Base-by-base conservation (phyloP, 257 asterid genomes). In the Eustoma russellianum region DNA sequence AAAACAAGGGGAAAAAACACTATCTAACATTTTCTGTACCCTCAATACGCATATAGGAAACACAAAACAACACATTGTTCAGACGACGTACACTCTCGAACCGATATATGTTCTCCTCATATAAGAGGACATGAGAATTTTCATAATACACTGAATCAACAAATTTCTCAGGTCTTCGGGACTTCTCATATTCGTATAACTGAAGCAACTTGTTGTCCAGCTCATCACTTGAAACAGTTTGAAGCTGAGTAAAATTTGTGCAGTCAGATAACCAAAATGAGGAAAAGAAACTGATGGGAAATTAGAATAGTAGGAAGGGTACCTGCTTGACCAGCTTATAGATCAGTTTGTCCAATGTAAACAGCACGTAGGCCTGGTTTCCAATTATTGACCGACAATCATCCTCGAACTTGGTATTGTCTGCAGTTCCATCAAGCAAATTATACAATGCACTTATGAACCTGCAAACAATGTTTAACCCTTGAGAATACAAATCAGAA, bases 311-410 rank as follows among this genome's bases (percentile, higher is more conserved):
- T 8, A 48, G 33, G 41, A 8, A 59, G n/a, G 18, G 15, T 53
- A 77, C 83, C 95, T 92, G 99, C 71, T 83, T 92, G 74, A 92
- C 95, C 77, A 92, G 70, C 75, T 88, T 92, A 74, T 78, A 88
- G 60, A 92, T 83, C 69, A 88, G 66, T 78, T 85, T 92, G 77
- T 92, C 99, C 81, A 92, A 72, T 34, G 99, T 92, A 73, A 92
- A 92, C 7, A 92, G 81, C 61, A 85, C 79, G 66, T 88, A 92
- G 17, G 99, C 83, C 66, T 83, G 94, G 64, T 92, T 92, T 59
- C 99, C 99, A 71, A 92, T 81, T 57, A 88, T 65, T 33, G 92
- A 77, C 55, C 99, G 95, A 51, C 97, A 92, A 56, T 92, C 99
- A 66, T 92, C 97, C 80, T 92, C 99, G 33, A 81, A 92, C 74